phyloP scores from a whole-genome alignment of 192 early-diverging fungal species.

The Dispira simplex region DNA sequence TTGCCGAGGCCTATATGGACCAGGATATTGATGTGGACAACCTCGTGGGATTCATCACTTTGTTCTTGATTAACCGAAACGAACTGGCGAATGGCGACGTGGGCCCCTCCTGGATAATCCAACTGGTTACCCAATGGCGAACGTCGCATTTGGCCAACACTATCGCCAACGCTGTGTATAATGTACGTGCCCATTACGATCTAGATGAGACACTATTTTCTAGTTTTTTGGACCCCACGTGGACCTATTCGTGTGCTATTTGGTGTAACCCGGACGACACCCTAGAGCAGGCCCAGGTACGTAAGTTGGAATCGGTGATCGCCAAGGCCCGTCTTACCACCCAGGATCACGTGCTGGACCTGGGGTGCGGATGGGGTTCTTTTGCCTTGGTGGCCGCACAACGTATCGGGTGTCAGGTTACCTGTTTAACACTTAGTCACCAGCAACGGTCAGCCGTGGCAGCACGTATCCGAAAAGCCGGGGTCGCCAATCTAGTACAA shows the following conservation, averaged over 20 bases:
- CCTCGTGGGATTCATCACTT: constrained; percentile 33
- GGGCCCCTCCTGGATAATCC: constrained; percentile 31
- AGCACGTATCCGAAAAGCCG: constrained; percentile 37
- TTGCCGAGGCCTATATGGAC: constrained; percentile 58
- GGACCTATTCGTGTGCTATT: constrained; percentile 62
- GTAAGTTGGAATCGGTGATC: constrained; percentile 44
- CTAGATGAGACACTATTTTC: constrained; percentile 63
- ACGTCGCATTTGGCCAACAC: constrained; percentile 47
- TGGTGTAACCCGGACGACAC: constrained; percentile 35
- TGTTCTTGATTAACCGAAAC: constrained; percentile 43
- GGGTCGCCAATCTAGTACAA: constrained; percentile 32
- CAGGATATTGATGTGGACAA: constrained; percentile 38
- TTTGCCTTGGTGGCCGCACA: constrained; percentile 46
- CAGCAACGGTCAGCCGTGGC: constrained; percentile 52
- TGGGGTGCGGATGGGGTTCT: constrained; percentile 61
- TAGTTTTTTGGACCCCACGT: constrained; percentile 42
- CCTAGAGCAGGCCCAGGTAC: constrained; percentile 44
- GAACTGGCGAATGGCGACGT: constrained; percentile 25
- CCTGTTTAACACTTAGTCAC: constrained; percentile 42
- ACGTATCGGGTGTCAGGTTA: constrained; percentile 36
- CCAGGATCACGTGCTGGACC: constrained; percentile 45
- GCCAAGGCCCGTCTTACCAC: constrained; percentile 30
- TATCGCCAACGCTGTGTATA: constrained; percentile 35
- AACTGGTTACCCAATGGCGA: constrained; percentile 31
- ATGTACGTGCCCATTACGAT: constrained; percentile 60